Base-by-base conservation (phyloP, 257 asterid species). In the Solanum pennellii region DNA sequence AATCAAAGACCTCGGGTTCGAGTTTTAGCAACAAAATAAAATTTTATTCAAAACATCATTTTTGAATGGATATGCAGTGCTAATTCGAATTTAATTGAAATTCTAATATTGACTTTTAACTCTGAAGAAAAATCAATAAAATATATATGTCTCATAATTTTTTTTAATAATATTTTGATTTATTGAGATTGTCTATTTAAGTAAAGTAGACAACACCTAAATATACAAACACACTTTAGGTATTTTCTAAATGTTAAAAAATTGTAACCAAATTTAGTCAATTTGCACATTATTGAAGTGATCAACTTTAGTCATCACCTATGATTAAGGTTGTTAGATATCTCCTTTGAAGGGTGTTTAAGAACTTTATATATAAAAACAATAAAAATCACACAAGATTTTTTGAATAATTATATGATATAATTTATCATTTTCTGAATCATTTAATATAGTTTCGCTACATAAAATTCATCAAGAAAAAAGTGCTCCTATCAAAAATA, bases 21-120 rank as follows among this genome's bases (percentile, higher is more conserved):
- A 37, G 0, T 5, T 5, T 5, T 37, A 0, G 0, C n/a, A 5
- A 37, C 0, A 5, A 37, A 37, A 37, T 6, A 1, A 37, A 37
- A 37, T 5, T 5, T 37, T 6, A 6, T 37, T 37, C 0, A 0
- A 6, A 37, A 6, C 1, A 5, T 37, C 7, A 37, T 37, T 5
- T 5, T 5, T 0, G 1, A 37, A 5, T 37, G 7, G 0, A 37
- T 37, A 0, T 37, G 7, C 7, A 35, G 7, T 35, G 7, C 7
- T 6, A 6, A 35, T 1, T 37, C 7, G 2, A 5, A 37, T 6
- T 37, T 37, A 37, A 37, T 37, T 6, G 0, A 5, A 37, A 2
- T 6, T 37, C 7, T 37, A 37, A 35, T 4, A 1, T 5, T 5
- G 7, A 37, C 2, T 37, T 5, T 6, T 5, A 6, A 37, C 39